Base-by-base conservation (phyloP, 345 rosid species). In the Microthlaspi erraticum region DNA sequence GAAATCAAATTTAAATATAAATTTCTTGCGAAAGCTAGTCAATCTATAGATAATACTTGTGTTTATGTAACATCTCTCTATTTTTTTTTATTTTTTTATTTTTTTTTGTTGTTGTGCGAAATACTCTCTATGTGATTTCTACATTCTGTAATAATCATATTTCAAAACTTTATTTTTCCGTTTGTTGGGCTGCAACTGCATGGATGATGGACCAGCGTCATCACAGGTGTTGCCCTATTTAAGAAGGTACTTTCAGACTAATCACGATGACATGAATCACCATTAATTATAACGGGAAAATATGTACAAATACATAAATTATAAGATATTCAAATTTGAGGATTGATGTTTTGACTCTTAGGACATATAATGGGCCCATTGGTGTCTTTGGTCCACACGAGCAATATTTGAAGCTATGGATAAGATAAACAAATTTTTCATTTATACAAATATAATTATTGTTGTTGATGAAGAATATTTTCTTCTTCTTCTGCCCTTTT, bases 261-360 rank as follows among this genome's bases (percentile, higher is more conserved):
- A 69, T 48, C 66, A 43, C 49, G 7, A 58, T 32, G 37, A 46
- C 19, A 46, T 45, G n/a, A 68, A 68, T 34, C 45, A 56, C 23
- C 56, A 56, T 44, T 16, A 31, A 38, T 44, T 68, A 53, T 52
- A 14, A 37, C 16, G 36, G 10, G 7, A 9, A 20, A 20, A 1
- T 20, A 20, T 20, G 23, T 20, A 20, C 23, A 20, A 20, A 20
- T 20, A 20, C 1, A 20, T 20, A 20, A 20, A 20, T 20, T 20
- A 20, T 20, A 20, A 20, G 23, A 20, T 20, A 20, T 26, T 72
- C 48, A 48, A 72, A 42, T 19, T 63, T 55, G 64, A 63, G 63
- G 70, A 73, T 56, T 37, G 71, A 64, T 73, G 71, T 48, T 48
- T 64, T 64, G 71, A 65, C 71, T 73, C 52, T 64, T 23, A 57